Conservation (phyloP, 768 basidiomycete genomes). For the Termitomyces eurrhizus region DNA sequence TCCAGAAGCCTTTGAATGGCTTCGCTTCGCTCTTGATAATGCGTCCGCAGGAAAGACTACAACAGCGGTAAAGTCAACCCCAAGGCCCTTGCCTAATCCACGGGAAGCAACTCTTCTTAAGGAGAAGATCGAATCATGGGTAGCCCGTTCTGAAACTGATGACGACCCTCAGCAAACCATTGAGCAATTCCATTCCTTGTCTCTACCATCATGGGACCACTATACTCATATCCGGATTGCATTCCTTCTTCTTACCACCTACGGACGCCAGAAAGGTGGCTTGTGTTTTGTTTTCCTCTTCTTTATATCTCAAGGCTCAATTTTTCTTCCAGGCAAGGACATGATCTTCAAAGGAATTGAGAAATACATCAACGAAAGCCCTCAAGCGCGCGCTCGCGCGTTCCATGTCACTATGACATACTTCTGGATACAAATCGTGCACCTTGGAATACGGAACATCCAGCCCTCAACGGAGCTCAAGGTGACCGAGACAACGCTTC, state of each 20-base stretch:
- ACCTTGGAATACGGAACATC: constrained; percentile 40
- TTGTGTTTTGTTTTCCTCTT: not conserved
- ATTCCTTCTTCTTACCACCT: constrained; percentile 34
- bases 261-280: constrained; percentile 40
- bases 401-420: constrained; percentile 48
- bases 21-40: constrained; percentile 27
- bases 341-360: constrained; percentile 40
- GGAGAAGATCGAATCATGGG: constrained; percentile 34
- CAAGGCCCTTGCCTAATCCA: constrained; percentile 8
- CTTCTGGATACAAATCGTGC: constrained; percentile 48
- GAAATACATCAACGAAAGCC: constrained; percentile 32
- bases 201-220: constrained; percentile 43
- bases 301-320: not conserved
- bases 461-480: constrained; percentile 13
- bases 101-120: constrained; percentile 22
- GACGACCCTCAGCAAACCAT: constrained; percentile 29
- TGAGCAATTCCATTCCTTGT: constrained; percentile 27
- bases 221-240: constrained; percentile 44
- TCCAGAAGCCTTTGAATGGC: constrained; percentile 38
- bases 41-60: constrained; percentile 12
- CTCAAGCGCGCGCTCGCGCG: constrained; percentile 31
- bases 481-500: not conserved
- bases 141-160: constrained; percentile 27
- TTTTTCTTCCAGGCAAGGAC: constrained; percentile 32
- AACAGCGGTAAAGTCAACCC: not conserved